Conservation (phyloP, 2,329 filamentous ascomycete genomes). For the Aspergillus sclerotialis region DNA sequence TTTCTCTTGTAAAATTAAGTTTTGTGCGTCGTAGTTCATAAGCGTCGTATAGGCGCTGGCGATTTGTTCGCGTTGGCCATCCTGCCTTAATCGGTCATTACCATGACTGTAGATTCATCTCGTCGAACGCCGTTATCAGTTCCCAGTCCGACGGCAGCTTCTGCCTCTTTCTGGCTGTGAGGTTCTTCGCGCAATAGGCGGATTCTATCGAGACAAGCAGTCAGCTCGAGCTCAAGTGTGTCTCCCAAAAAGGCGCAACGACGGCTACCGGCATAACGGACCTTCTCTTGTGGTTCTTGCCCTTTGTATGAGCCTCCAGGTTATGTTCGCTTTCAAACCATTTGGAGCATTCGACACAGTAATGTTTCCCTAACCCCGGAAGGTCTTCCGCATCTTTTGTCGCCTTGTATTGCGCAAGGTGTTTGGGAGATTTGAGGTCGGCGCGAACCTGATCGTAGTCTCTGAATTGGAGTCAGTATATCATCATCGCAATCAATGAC, state of each 20-base stretch:
- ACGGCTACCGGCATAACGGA: too few species aligned
- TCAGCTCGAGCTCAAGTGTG: constrained; percentile 5
- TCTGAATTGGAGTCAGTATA: constrained; percentile 44
- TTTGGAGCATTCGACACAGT: constrained; percentile 90
- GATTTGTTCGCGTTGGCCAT: neutral
- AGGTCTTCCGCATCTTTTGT: constrained; percentile 79
- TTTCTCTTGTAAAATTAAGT: neutral
- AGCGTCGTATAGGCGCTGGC: too few species aligned
- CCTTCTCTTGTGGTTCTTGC: constrained; percentile 92
- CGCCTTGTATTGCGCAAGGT: constrained; percentile 71
- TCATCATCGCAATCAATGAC: constrained; percentile 5
- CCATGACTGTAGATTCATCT: constrained; percentile 27
- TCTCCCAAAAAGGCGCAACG: too few species aligned
- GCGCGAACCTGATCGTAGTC: constrained; percentile 88
- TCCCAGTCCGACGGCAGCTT: constrained; percentile 67
- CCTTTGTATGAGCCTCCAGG: constrained; percentile 66
- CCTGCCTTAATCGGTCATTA: constrained; percentile 34
- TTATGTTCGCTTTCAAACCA: constrained; percentile 87
- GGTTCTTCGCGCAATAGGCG: constrained; percentile 77
- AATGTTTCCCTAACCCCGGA: constrained; percentile 75
- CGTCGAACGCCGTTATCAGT: constrained; percentile 57
- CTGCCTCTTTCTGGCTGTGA: constrained; percentile 78
- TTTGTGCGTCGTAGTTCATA: too few species aligned
- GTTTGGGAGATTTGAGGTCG: constrained; percentile 70
- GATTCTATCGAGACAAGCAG: constrained; percentile 47